Conservation (phyloP, 2,329 filamentous ascomycete genomes). For the Meredithiella fracta region DNA sequence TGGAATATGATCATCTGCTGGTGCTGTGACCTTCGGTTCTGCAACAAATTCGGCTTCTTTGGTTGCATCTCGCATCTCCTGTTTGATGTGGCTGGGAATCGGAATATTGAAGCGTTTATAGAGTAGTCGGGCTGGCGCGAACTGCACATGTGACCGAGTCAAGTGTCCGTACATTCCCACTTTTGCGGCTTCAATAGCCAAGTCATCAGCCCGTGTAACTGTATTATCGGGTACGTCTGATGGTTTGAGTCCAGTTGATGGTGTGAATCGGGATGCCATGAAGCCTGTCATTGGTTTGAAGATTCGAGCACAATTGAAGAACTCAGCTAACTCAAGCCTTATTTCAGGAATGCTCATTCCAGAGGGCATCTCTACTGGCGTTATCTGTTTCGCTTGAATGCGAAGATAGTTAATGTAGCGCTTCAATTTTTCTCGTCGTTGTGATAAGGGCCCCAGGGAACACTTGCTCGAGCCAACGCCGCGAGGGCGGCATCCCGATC, state of each 20-base stretch:
- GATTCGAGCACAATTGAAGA: slow-evolving; percentile 46
- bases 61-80: background rate
- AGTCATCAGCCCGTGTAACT: slow-evolving; percentile 33
- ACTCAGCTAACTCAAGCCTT: slow-evolving; percentile 63
- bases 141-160: slow-evolving; percentile 56
- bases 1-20: background rate
- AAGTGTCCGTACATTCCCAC: slow-evolving; percentile 85
- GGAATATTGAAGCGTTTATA: slow-evolving; percentile 91
- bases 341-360: slow-evolving; percentile 43
- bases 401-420: slow-evolving; percentile 75
- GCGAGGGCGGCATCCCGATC: slow-evolving; percentile 52
- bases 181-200: slow-evolving; percentile 71
- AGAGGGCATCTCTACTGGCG: slow-evolving; percentile 23
- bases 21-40: background rate
- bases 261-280: slow-evolving; percentile 89
- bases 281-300: slow-evolving; percentile 84
- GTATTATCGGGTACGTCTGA: slow-evolving; percentile 20
- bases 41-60: background rate
- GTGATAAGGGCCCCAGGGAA: slow-evolving; percentile 62
- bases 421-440: slow-evolving; percentile 59
- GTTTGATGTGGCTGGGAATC: slow-evolving; percentile 42
- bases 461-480: slow-evolving; percentile 46
- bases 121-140: slow-evolving; percentile 67
- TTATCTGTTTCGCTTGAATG: slow-evolving; percentile 17
- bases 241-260: slow-evolving; percentile 29